These are phyloP conservation scores for Boletus rex-veris DNA, from an alignment of 768 basidiomycete genomes.

Conservation along the genomic window DNA sequence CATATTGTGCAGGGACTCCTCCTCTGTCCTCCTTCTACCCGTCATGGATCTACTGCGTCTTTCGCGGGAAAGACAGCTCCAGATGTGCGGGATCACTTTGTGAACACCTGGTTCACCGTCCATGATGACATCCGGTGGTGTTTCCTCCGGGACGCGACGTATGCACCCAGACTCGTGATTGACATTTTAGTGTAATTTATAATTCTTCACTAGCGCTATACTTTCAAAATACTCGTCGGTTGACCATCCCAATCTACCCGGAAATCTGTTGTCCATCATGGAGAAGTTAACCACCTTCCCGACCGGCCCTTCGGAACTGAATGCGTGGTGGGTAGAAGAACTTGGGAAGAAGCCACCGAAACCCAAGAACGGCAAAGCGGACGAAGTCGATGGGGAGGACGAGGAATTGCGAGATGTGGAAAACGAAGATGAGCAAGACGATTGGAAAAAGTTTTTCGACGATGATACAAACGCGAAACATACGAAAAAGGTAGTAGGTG, in stretches of 20 bases:
- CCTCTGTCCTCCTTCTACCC: constrained; percentile 53
- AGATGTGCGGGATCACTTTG: constrained; percentile 62
- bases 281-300: constrained; percentile 74
- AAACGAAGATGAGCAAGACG: constrained; percentile 42
- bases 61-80: constrained; percentile 43
- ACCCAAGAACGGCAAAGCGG: constrained; percentile 41
- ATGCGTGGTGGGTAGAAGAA: constrained; percentile 76
- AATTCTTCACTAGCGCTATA: constrained; percentile 13
- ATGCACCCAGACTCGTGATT: constrained; percentile 18
- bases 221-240: constrained; percentile 26
- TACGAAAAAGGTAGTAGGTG: constrained; percentile 35
- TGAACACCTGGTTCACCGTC: constrained; percentile 70
- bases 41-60: constrained; percentile 16
- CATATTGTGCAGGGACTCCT: constrained; percentile 60
- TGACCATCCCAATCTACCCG: constrained; percentile 37
- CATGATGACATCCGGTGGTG: constrained; percentile 87
- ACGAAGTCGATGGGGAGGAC: constrained; percentile 34
- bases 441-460: constrained; percentile 87
- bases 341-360: constrained; percentile 56
- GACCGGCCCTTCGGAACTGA: constrained; percentile 61
- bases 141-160: constrained; percentile 80
- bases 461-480: constrained; percentile 44
- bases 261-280: constrained; percentile 62
- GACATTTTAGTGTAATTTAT: not conserved
- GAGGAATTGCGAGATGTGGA: constrained; percentile 34